Percentiles rank a stretch among this genome's conserved stretches.
Conservation (phyloP, 148 eudicot species). For the Camellia sinensis region DNA sequence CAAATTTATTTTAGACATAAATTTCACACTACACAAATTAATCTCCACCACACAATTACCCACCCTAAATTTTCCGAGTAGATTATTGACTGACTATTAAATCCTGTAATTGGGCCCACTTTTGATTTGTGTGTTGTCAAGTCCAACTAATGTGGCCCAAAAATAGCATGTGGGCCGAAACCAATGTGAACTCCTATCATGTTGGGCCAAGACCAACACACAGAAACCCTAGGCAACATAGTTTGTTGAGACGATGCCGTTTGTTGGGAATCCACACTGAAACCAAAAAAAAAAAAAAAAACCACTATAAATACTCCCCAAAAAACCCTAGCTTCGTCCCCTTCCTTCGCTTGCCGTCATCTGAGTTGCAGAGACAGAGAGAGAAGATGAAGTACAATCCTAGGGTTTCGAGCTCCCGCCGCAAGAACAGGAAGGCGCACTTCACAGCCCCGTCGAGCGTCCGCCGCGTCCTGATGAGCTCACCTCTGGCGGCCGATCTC, state of each 20-base stretch:
- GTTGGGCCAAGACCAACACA: neutral
- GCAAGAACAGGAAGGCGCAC: constrained; percentile 67
- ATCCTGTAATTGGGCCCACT: no score
- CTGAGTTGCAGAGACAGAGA: constrained; percentile 11
- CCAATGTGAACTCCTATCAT: neutral
- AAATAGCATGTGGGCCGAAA: neutral
- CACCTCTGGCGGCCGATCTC: constrained; percentile 60
- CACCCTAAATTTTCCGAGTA: no score
- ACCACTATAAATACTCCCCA: neutral
- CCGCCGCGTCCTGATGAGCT: constrained; percentile 62
- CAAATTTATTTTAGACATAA: no score
- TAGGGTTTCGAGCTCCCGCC: constrained; percentile 57
- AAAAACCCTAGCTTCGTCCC: constrained; percentile 22
- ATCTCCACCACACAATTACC: no score
- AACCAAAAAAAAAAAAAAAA: neutral
- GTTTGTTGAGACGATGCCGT: no score
- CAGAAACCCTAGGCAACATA: no score
- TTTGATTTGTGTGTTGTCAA: no score
- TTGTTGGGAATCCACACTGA: neutral
- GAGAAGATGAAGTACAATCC: constrained; percentile 68
- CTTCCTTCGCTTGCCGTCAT: neutral
- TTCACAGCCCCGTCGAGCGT: constrained; percentile 77
- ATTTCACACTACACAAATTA: no score
- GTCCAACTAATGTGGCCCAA: no score
- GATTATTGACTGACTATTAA: no score